Conservation (phyloP, 164 flowering plant genomes). For the Vitis cinerea region DNA sequence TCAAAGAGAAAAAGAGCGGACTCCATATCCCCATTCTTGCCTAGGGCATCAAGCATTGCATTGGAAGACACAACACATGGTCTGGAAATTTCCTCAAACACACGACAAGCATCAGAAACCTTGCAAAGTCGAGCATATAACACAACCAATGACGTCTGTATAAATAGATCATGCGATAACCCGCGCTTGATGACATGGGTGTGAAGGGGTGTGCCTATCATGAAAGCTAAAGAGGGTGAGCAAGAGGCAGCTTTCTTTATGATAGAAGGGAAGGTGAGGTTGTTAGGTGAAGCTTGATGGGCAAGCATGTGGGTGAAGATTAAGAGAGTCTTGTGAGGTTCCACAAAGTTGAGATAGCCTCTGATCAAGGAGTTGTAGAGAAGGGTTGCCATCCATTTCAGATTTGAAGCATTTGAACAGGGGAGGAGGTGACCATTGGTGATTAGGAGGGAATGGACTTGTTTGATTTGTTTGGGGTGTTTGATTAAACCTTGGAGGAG, state of each 20-base stretch:
- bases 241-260: slow-evolving; percentile 53
- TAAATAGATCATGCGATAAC: slow-evolving; percentile 41
- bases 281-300: slow-evolving; percentile 50
- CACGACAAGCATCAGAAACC: slow-evolving; percentile 34
- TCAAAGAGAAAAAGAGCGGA: slow-evolving; percentile 52
- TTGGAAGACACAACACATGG: slow-evolving; percentile 63
- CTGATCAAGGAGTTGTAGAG: slow-evolving; percentile 70
- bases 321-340: slow-evolving; percentile 29
- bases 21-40: slow-evolving; percentile 56
- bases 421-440: slow-evolving; percentile 45
- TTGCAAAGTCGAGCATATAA: slow-evolving; percentile 45
- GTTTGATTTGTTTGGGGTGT: slow-evolving; percentile 38
- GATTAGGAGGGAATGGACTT: slow-evolving; percentile 55
- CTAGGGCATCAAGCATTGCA: slow-evolving; percentile 64
- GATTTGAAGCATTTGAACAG: slow-evolving; percentile 14
- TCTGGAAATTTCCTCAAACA: slow-evolving; percentile 61
- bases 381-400: slow-evolving; percentile 44
- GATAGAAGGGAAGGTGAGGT: slow-evolving; percentile 68
- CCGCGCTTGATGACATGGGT: slow-evolving; percentile 58
- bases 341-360: slow-evolving; percentile 34
- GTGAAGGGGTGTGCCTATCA: slow-evolving; percentile 37
- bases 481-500: slow-evolving; percentile 46
- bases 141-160: slow-evolving; percentile 45
- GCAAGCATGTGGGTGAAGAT: slow-evolving; percentile 66
- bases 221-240: slow-evolving; percentile 18